Evolutionary conservation across 148 eudicot genomes (phyloP), one percentile per base, ranked within the genome.

Genomic region (Drosera capensis): DNA sequence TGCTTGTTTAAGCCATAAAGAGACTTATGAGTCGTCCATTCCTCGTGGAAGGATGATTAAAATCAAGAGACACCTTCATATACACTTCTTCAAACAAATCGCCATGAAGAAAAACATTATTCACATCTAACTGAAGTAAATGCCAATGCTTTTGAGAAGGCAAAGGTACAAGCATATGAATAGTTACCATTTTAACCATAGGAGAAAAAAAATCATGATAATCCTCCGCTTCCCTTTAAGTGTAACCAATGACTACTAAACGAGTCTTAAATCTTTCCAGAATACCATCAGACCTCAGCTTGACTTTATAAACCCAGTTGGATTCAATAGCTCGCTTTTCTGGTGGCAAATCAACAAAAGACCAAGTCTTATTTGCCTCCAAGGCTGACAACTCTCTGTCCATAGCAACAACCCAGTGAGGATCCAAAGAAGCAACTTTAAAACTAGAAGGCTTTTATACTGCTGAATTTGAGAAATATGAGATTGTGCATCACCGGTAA

Each of bases 261-360:
- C 23, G 1, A 0, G 47, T 26, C n/a, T 43, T 43, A 6, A 16
- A 42, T 3, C 22, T 20, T 0, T 20, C 49, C 0, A 14, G 3
- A 0, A 8, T 31, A 2, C 50, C 58, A 44, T 54, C 43, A 8
- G 23, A 1, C 0, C 31, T 8, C 1, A 30, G 11, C 14, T 54
- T 54, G 0, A 23, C 40, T 2, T 34, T 54, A 13, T n/a, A 44
- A 1, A 54, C 22, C 55, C 58, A 54, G 15, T 54, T 54, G 9
- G 16, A 20, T 0, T 41, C 11, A 1, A 44, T 43, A 0, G 43
- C 21, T 1, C n/a, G 30, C 17, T 54, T 54, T 0, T 30, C 41
- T 0, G 9, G 3, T 1, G 58, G 58, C 3, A 43, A 11, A 8
- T 15, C 1, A 2, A 23, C 11, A 0, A 28, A 1, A 3, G 19